Percentiles rank a stretch among this genome's conserved stretches.
phyloP scores from a whole-genome alignment of 495 filamentous ascomycete species.

The Rhypophila decipiens region DNA sequence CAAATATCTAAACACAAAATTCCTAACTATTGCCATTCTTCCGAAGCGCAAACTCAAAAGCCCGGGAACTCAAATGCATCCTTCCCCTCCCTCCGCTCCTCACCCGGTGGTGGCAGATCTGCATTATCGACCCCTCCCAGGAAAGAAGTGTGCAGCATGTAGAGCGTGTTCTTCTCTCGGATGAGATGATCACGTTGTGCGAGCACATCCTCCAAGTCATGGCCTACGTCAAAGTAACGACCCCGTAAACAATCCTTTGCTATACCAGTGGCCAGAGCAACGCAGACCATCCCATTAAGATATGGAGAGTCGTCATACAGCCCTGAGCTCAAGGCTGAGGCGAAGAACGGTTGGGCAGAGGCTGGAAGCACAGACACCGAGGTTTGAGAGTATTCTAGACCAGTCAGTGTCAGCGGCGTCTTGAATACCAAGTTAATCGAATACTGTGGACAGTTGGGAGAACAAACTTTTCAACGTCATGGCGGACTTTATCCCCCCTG shows the following conservation, averaged over 20 bases:
- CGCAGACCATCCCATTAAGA: slow-evolving; percentile 30
- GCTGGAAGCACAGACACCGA: no score
- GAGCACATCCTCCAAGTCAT: slow-evolving; percentile 28
- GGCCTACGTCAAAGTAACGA: slow-evolving; percentile 25
- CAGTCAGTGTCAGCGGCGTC: no score
- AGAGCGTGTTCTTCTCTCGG: slow-evolving; percentile 14
- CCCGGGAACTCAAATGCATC: slow-evolving; percentile 27
- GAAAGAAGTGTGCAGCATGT: slow-evolving; percentile 22
- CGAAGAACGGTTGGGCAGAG: no score
- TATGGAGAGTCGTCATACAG: slow-evolving; percentile 27
- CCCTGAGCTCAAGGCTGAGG: no score
- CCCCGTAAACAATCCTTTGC: slow-evolving; percentile 22
- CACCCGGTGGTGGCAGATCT: slow-evolving; percentile 9
- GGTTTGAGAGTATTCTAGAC: slow-evolving; percentile 23
- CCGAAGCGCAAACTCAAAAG: slow-evolving; percentile 14
- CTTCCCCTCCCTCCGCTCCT: slow-evolving; percentile 11
- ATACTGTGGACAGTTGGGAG: no score
- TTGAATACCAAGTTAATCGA: no score
- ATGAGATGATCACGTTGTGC: slow-evolving; percentile 18
- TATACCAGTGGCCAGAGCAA: slow-evolving; percentile 23
- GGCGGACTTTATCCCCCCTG: slow-evolving; percentile 25
- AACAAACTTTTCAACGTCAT: slow-evolving; percentile 27
- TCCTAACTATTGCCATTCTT: no score
- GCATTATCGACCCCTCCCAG: slow-evolving; percentile 20
- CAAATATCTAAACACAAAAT: no score